Conservation (phyloP, 306 rosid genomes). For the Hippophae gyantsensis region DNA sequence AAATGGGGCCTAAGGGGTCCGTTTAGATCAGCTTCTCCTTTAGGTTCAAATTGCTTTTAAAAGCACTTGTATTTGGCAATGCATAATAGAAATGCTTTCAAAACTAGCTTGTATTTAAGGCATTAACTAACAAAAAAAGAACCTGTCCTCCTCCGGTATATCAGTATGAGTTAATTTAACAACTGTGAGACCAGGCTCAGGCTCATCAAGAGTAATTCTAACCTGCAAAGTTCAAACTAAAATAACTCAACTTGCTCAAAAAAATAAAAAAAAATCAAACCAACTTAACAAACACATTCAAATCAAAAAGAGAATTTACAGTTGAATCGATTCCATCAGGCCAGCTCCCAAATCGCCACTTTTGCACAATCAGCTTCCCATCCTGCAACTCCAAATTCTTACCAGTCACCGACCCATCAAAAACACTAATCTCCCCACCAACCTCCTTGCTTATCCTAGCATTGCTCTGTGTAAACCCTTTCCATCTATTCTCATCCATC, state of each 20-base stretch:
- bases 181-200: constrained; percentile 70
- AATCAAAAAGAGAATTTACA: constrained; percentile 21
- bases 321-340: constrained; percentile 60
- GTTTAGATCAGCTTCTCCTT: too few relatives aligned
- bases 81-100: background rate
- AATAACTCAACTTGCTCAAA: background rate
- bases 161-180: constrained; percentile 67
- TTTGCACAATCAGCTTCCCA: constrained; percentile 71
- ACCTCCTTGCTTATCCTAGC: constrained; percentile 84
- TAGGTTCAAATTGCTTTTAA: too few relatives aligned
- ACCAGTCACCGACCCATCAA: constrained; percentile 87
- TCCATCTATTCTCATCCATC: constrained; percentile 98
- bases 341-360: constrained; percentile 94
- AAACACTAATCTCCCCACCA: constrained; percentile 70
- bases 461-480: constrained; percentile 84
- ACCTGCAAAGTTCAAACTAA: constrained; percentile 42
- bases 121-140: background rate
- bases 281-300: background rate
- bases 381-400: constrained; percentile 71
- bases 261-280: background rate
- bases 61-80: background rate
- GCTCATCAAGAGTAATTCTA: constrained; percentile 70
- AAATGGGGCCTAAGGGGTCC: too few relatives aligned
- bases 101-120: background rate
- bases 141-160: constrained; percentile 94